Conservation (phyloP, 2,329 filamentous ascomycete species). For the Rhynchosporium secalis region DNA sequence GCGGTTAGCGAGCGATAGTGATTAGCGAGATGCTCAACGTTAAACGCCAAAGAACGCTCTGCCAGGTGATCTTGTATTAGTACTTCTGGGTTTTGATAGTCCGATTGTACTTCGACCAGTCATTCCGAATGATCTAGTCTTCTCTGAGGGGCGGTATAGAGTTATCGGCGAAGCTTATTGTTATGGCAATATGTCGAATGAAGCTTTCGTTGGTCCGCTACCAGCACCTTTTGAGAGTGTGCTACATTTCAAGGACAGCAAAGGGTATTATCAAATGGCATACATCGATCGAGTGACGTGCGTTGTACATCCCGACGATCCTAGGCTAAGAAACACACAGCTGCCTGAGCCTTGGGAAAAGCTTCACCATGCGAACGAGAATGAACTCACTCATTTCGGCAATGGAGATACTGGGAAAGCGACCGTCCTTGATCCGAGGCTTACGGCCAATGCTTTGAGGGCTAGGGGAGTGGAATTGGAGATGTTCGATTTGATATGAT, state of each 20-base stretch:
- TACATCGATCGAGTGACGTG: conserved; percentile 4
- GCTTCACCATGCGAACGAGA: neutral
- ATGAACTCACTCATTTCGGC: neutral
- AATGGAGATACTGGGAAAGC: neutral
- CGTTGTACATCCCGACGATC: neutral
- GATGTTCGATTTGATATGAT: conserved; percentile 13
- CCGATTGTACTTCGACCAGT: conserved; percentile 21
- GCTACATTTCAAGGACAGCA: neutral
- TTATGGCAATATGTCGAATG: conserved; percentile 21
- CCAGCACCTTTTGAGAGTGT: conserved; percentile 4
- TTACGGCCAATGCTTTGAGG: neutral
- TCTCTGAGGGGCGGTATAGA: conserved; percentile 7
- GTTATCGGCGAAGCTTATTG: conserved; percentile 24
- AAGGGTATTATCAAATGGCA: neutral
- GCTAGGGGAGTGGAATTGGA: conserved; percentile 9
- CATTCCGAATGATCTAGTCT: too few species aligned
- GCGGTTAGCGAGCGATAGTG: too few species aligned
- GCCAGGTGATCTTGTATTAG: conserved; percentile 15
- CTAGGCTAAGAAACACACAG: neutral
- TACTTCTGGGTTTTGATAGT: conserved; percentile 19
- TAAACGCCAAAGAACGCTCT: conserved; percentile 1
- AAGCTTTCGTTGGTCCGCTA: conserved; percentile 18
- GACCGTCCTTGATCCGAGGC: conserved; percentile 1
- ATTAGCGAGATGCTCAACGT: too few species aligned
- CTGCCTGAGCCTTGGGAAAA: conserved; percentile 6